Evolutionary conservation across 2,329 filamentous ascomycete species (phyloP), one percentile per base, ranked within the genome.

Genomic region (Cylindrodendrum hubeiense): DNA sequence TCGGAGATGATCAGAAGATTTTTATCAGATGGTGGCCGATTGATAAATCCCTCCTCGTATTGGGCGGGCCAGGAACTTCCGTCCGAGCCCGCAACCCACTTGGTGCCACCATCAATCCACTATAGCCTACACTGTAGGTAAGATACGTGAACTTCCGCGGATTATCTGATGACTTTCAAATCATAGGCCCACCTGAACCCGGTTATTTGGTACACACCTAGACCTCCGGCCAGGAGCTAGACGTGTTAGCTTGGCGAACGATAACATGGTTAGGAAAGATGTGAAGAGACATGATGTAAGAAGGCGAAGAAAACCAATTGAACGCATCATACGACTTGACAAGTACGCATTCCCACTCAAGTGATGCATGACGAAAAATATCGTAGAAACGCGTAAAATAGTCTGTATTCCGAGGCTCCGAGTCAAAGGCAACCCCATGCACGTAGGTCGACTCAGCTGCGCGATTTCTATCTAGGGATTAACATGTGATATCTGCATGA

Each of bases 1-100:
- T 26, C 59, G 59, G 59, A 62, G 51, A 61, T 62, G 54, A 34
- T 56, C 34, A 28, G 46, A 50, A 44, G 26, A 44, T 51, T 62
- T 55, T 51, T 62, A 62, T 62, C 59, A 55, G 59, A 62, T 62
- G 59, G 34, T 41, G 24, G 24, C 34, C 39, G 51, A 62, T 56
- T 62, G 59, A 62, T 62, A 62, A 62, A 62, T 56, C 12, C 26
- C 59, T 56, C 59, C 34, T 62, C 59, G 59, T 56, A 53, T 47
- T 30, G 24, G 44, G 44, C 24, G 24, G 44, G 24, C 15, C 44
- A 28, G 17, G 44, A 28, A 5, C 22, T 5, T 28, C 44, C 15
- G 24, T 19, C 37, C 24, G 24, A n/a, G 44, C 22, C 44, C 5
- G 12, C 43, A 30, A 28, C 24, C 44, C 22, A 39, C 37, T 39